These are phyloP conservation scores for Massospora cicadina DNA, from an alignment of 371 early-diverging fungal species.

Conservation along the genomic window DNA sequence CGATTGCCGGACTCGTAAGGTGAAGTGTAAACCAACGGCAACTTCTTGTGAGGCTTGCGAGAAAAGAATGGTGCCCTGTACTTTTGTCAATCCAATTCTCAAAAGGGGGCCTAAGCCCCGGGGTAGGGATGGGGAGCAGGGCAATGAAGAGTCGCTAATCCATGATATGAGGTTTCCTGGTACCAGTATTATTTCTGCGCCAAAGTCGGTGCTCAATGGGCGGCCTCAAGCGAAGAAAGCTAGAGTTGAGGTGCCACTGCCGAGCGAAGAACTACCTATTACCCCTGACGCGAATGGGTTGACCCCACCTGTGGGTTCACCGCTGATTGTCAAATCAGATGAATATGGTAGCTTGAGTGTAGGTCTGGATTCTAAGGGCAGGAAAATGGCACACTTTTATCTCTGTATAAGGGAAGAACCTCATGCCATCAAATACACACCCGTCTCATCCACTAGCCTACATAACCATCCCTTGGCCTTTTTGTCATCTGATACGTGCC, in stretches of 20 bases:
- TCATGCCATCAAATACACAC: background rate
- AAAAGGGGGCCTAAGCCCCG: constrained; percentile 10
- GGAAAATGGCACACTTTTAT: constrained; percentile 8
- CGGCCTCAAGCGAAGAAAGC: background rate
- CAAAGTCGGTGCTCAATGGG: background rate
- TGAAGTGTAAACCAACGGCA: constrained; percentile 2
- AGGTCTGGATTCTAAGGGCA: background rate
- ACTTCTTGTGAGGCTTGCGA: constrained; percentile 5
- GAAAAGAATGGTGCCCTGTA: constrained; percentile 7
- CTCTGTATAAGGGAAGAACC: background rate
- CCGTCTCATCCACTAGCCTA: constrained; percentile 3
- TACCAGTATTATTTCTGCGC: background rate
- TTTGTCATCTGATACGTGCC: background rate
- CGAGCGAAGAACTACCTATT: background rate
- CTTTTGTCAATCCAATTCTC: constrained; percentile 7
- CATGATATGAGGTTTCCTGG: background rate
- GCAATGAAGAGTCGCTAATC: background rate
- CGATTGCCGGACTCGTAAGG: constrained; percentile 8
- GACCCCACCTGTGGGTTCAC: background rate
- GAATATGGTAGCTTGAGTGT: constrained; percentile 8
- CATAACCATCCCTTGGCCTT: constrained; percentile 7
- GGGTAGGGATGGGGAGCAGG: background rate
- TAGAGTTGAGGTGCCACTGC: background rate
- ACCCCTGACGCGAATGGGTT: background rate
- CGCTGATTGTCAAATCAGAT: background rate